A percentile compares a stretch with the other conserved stretches of the same genome.
These are phyloP conservation scores for Leucoagaricus sp. DNA, from an alignment of 1,284 basidiomycete species.

Conservation along the genomic window DNA sequence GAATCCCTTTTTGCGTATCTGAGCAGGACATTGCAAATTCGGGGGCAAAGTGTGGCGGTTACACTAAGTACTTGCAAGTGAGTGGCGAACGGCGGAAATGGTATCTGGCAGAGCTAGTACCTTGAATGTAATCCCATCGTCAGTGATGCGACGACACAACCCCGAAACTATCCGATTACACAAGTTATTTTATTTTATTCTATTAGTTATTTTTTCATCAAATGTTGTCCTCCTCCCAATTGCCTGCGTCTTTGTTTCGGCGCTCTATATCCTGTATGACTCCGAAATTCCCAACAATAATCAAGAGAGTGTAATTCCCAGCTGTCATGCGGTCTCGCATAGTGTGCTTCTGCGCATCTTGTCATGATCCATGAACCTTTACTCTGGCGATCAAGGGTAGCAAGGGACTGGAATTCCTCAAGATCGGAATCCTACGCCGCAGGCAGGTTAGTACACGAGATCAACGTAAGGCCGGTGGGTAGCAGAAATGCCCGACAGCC, in stretches of 20 bases:
- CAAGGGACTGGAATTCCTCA: neutral
- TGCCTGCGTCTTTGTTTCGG: neutral
- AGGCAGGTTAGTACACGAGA: conserved; percentile 1
- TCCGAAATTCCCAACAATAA: neutral
- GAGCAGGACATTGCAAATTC: no score
- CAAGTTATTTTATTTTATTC: no score
- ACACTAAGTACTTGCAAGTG: no score
- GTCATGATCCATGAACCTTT: neutral
- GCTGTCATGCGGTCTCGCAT: no score
- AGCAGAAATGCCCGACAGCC: neutral
- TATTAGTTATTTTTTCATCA: neutral
- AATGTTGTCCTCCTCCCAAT: neutral
- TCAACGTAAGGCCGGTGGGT: conserved; percentile 4
- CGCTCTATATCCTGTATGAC: no score
- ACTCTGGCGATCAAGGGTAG: conserved; percentile 6
- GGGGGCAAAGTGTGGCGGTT: no score
- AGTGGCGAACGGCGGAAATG: neutral
- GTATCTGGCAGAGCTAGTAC: neutral
- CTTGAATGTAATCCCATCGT: neutral
- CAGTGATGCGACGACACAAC: neutral
- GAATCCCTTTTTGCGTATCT: no score
- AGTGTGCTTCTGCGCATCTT: no score
- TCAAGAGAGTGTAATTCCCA: no score
- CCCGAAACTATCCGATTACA: neutral
- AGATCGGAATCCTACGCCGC: conserved; percentile 2